Conservation (phyloP, 352 stramenopile genomes). For the Globisporangium spinosum region DNA sequence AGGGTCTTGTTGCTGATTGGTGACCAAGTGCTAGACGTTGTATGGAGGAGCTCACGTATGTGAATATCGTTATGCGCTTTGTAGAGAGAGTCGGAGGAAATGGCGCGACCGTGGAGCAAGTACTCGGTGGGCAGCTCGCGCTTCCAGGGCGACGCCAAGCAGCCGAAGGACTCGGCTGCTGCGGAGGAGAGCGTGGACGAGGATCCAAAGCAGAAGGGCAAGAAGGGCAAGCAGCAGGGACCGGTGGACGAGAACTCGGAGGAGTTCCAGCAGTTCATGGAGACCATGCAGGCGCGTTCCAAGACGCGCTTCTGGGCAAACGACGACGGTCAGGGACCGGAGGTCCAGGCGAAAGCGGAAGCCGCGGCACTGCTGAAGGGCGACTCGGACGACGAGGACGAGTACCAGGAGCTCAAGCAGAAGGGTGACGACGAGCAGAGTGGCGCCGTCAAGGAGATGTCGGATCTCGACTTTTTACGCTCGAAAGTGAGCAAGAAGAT, state of each 20-base stretch:
- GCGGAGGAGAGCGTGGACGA: conserved; percentile 11
- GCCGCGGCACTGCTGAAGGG: conserved; percentile 26
- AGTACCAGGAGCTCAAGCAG: conserved; percentile 84
- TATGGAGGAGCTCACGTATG: conserved; percentile 8
- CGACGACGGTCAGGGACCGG: conserved; percentile 70
- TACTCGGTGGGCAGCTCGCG: conserved; percentile 84
- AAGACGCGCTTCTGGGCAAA: conserved; percentile 91
- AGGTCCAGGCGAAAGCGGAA: conserved; percentile 23
- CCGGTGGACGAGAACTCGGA: conserved; percentile 32
- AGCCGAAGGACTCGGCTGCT: conserved; percentile 28
- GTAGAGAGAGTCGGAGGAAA: conserved; percentile 48
- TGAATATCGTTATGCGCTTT: neutral
- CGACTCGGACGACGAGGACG: conserved; percentile 52
- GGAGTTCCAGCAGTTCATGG: conserved; percentile 87
- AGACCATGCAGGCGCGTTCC: conserved; percentile 87
- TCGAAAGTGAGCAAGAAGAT: conserved; percentile 93
- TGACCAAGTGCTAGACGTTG: neutral
- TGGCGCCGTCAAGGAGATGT: conserved; percentile 40
- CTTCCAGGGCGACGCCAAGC: conserved; percentile 31
- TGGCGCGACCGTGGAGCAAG: conserved; percentile 85
- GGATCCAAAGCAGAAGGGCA: conserved; percentile 22
- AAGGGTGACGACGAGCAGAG: conserved; percentile 26
- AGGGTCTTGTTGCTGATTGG: neutral
- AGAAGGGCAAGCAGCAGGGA: conserved; percentile 33
- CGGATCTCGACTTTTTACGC: conserved; percentile 92